Evolutionary conservation across 352 stramenopile genomes (phyloP).

Genomic region (Globisporangium cylindrosporum): DNA sequence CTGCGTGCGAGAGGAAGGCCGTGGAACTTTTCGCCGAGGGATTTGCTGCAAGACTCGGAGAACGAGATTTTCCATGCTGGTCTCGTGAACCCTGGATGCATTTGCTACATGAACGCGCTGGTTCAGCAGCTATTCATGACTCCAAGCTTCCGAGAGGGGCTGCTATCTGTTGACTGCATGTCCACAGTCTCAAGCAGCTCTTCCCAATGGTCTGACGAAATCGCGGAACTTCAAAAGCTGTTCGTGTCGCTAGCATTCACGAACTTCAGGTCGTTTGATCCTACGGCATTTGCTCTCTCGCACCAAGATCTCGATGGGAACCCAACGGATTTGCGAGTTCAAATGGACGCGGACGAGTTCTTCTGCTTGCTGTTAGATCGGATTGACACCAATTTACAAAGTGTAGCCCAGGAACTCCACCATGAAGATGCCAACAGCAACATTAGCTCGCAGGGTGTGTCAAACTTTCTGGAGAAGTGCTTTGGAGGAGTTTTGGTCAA

Average conservation of each 20-base stretch:
- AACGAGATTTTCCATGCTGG: conserved; percentile 56
- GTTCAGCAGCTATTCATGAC: conserved; percentile 95
- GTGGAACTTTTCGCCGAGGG: conserved; percentile 53
- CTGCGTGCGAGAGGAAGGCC: conserved; percentile 39
- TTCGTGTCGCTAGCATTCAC: conserved; percentile 60
- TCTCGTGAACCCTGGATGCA: conserved; percentile 97
- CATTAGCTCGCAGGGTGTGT: neutral
- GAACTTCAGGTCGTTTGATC: conserved; percentile 47
- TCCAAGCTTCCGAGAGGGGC: conserved; percentile 48
- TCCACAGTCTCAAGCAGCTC: neutral
- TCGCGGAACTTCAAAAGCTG: conserved; percentile 62
- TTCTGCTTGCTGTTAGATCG: conserved; percentile 78
- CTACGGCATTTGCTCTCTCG: conserved; percentile 60
- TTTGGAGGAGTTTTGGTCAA: conserved; percentile 82
- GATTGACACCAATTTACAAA: conserved; percentile 40
- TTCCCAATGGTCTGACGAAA: conserved; percentile 43
- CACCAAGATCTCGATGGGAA: conserved; percentile 73
- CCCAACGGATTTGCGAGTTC: conserved; percentile 63
- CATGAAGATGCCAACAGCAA: neutral
- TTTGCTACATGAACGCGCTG: conserved; percentile 99
- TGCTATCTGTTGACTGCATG: conserved; percentile 38
- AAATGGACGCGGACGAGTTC: conserved; percentile 86
- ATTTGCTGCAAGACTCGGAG: conserved; percentile 35
- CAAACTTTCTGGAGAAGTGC: conserved; percentile 34
- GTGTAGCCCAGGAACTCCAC: neutral